Conservation (phyloP, 2,329 filamentous ascomycete species). For the Colletotrichum lupini region DNA sequence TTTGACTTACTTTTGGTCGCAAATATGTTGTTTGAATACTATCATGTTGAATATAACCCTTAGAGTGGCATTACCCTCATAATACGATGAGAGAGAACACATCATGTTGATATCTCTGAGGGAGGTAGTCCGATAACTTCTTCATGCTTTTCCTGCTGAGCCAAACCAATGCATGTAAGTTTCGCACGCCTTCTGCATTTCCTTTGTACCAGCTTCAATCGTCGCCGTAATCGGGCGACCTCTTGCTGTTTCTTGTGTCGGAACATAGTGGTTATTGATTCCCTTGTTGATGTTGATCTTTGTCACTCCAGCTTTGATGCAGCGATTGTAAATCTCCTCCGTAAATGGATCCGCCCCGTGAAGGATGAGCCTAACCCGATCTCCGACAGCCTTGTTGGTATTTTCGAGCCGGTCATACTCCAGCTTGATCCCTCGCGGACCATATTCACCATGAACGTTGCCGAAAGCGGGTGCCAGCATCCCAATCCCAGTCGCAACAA, state of each 20-base stretch:
- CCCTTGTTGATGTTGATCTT: slow-evolving; percentile 65
- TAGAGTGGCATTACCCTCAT: too few relatives aligned
- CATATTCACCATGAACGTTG: slow-evolving; percentile 81
- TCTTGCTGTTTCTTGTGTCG: not conserved
- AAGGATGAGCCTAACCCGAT: slow-evolving; percentile 57
- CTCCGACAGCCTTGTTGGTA: not conserved
- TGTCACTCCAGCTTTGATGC: slow-evolving; percentile 57
- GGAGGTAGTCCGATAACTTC: not conserved
- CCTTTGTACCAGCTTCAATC: slow-evolving; percentile 57
- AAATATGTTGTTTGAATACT: too few relatives aligned
- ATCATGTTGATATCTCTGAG: not conserved
- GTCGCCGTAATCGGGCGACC: not conserved
- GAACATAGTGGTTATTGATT: slow-evolving; percentile 53
- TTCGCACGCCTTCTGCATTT: slow-evolving; percentile 61
- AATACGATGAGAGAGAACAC: too few relatives aligned
- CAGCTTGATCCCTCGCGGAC: slow-evolving; percentile 69
- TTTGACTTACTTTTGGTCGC: too few relatives aligned
- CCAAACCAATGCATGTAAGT: slow-evolving; percentile 57
- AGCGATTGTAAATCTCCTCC: slow-evolving; percentile 55
- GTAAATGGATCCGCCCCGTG: slow-evolving; percentile 62
- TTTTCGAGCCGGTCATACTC: slow-evolving; percentile 58
- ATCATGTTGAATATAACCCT: too few relatives aligned
- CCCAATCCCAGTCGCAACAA: slow-evolving; percentile 77
- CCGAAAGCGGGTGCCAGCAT: slow-evolving; percentile 81
- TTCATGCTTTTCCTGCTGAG: slow-evolving; percentile 55